Conservation (phyloP, 495 filamentous ascomycete species). For the Neurospora intermedia region DNA sequence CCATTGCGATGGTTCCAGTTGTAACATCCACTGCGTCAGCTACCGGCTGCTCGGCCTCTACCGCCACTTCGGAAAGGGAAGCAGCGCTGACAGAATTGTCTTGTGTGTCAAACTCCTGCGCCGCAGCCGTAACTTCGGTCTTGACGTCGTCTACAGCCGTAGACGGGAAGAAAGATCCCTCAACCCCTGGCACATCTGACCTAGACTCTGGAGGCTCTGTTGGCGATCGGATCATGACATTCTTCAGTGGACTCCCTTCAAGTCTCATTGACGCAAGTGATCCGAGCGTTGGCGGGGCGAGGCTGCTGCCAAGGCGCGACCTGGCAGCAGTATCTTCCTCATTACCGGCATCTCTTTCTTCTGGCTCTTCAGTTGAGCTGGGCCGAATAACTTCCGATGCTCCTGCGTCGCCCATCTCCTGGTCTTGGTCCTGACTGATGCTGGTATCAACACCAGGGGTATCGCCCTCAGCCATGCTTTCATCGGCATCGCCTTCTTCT, state of each 20-base stretch:
- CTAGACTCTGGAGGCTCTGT: conserved; percentile 24
- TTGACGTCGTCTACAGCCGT: not conserved
- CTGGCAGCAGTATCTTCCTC: conserved; percentile 18
- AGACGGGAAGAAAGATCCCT: not conserved
- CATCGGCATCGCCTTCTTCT: conserved; percentile 26
- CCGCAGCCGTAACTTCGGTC: not conserved
- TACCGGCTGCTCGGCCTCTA: not conserved
- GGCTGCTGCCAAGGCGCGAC: conserved; percentile 7
- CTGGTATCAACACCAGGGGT: conserved; percentile 17
- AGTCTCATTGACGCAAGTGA: conserved; percentile 15
- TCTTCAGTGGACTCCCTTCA: conserved; percentile 39
- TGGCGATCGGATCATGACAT: conserved; percentile 30
- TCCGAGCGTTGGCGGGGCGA: not conserved
- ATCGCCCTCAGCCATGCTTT: conserved; percentile 25
- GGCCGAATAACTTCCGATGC: conserved; percentile 11
- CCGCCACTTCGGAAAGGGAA: not conserved
- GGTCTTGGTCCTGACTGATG: conserved; percentile 13
- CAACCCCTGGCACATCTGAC: conserved; percentile 19
- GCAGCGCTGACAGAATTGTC: not conserved
- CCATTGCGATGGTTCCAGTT: conserved; percentile 16
- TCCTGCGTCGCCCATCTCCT: conserved; percentile 20
- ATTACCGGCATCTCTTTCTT: conserved; percentile 8
- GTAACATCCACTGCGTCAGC: not conserved
- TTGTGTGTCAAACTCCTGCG: conserved; percentile 4
- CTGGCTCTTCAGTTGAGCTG: conserved; percentile 19